phyloP scores from a whole-genome alignment of 2,329 filamentous ascomycete genomes.

The Trichoderma oligosporum region DNA sequence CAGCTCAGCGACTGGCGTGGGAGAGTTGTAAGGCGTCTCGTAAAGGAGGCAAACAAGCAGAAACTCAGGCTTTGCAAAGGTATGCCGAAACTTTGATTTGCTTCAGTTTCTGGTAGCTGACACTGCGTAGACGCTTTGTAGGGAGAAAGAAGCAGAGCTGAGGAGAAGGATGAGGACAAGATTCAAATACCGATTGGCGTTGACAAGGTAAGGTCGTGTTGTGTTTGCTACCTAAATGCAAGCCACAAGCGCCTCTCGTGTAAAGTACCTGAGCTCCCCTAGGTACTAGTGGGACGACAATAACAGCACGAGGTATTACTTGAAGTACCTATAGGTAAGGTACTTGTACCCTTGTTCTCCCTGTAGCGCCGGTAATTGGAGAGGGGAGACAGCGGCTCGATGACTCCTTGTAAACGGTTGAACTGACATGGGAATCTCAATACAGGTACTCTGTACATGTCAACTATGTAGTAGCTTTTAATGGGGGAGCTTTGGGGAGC shows the following conservation, averaged over 20 bases:
- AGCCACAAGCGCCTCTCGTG: constrained; percentile 6
- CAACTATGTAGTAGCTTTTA: background rate
- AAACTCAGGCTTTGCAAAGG: no score
- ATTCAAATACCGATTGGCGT: constrained; percentile 3
- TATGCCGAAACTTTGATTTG: background rate
- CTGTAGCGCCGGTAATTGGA: constrained; percentile 3
- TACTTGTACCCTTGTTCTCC: background rate
- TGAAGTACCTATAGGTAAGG: no score
- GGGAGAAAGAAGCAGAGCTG: background rate
- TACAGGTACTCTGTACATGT: no score
- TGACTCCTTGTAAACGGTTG: no score
- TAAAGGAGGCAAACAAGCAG: background rate
- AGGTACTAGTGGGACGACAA: no score
- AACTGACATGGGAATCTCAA: no score
- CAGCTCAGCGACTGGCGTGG: background rate
- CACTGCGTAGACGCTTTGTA: background rate
- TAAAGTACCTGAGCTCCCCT: background rate
- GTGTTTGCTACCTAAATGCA: constrained; percentile 1
- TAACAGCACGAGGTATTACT: no score
- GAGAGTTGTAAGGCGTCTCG: constrained; percentile 2
- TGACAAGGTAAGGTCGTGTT: no score
- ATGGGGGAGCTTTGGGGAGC: background rate
- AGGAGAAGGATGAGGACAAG: background rate
- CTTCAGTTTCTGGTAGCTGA: background rate
- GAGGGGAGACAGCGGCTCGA: background rate